phyloP scores from a whole-genome alignment of 768 basidiomycete species.

The Candolleomyces aberdarensis region DNA sequence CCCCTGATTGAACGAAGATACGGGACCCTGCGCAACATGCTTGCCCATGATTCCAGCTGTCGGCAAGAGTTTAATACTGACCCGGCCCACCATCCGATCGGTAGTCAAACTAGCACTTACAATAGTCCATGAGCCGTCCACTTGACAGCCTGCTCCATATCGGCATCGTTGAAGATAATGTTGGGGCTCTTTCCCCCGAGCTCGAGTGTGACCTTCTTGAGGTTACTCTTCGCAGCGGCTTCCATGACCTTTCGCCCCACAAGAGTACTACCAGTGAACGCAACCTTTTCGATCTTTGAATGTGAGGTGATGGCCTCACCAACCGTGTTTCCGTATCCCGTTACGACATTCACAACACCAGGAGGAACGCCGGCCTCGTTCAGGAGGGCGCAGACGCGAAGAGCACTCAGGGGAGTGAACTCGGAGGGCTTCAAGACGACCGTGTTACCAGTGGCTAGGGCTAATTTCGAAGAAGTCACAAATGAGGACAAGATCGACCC shows the following conservation, averaged over 20 bases:
- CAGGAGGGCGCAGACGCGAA: slow-evolving; percentile 47
- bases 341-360: slow-evolving; percentile 30
- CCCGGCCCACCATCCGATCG: too few species aligned
- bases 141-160: slow-evolving; percentile 61
- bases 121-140: slow-evolving; percentile 69
- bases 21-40: slow-evolving; percentile 85
- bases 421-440: slow-evolving; percentile 74
- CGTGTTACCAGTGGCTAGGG: slow-evolving; percentile 72
- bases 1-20: slow-evolving; percentile 75
- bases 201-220: slow-evolving; percentile 77
- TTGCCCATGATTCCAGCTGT: slow-evolving; percentile 70
- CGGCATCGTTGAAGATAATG: slow-evolving; percentile 64
- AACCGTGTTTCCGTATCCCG: slow-evolving; percentile 14
- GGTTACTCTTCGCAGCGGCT: slow-evolving; percentile 68
- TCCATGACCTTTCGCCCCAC: slow-evolving; percentile 74
- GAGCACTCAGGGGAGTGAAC: slow-evolving; percentile 64
- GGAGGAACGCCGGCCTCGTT: slow-evolving; percentile 70
- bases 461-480: slow-evolving; percentile 66
- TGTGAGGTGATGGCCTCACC: slow-evolving; percentile 7
- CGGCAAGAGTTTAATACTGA: not conserved
- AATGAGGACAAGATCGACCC: slow-evolving; percentile 34
- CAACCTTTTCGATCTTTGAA: slow-evolving; percentile 29
- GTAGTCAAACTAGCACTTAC: slow-evolving; percentile 33
- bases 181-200: slow-evolving; percentile 69
- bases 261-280: slow-evolving; percentile 77